Evolutionary conservation across 176 grass and related monocot species (phyloP).

Genomic region (Triticum turgidum): DNA sequence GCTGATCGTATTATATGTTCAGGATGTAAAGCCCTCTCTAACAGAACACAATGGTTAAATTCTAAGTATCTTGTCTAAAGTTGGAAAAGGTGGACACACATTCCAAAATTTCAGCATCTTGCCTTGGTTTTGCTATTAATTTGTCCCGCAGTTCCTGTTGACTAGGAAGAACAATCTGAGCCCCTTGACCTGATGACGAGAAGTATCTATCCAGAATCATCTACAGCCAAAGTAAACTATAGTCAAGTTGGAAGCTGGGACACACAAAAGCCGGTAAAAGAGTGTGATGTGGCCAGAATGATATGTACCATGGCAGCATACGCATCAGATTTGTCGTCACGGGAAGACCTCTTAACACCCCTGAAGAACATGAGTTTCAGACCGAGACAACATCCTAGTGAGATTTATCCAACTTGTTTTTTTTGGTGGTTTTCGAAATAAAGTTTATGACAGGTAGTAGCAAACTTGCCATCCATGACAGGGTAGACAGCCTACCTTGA

Average conservation of each 20-base stretch:
- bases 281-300: neutral
- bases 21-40: neutral
- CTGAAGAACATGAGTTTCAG: slow-evolving; percentile 38
- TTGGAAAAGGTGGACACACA: neutral
- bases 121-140: slow-evolving; percentile 21
- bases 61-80: neutral
- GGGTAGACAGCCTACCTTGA: slow-evolving; percentile 45
- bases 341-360: slow-evolving; percentile 57
- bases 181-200: slow-evolving; percentile 50
- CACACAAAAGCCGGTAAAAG: neutral
- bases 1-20: neutral
- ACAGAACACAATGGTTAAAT: neutral
- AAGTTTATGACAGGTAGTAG: neutral
- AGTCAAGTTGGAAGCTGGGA: neutral
- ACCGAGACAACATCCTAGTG: neutral
- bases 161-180: slow-evolving; percentile 77
- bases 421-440: neutral
- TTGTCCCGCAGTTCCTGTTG: slow-evolving; percentile 61
- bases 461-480: neutral
- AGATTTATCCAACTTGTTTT: neutral
- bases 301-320: slow-evolving; percentile 75
- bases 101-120: slow-evolving; percentile 37
- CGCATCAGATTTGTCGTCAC: slow-evolving; percentile 67
- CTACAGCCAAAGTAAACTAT: slow-evolving; percentile 35
- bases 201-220: slow-evolving; percentile 90